Evolutionary conservation across 1,284 basidiomycete species (phyloP), one percentile per base, ranked within the genome.

Genomic region (Cerrena zonata): DNA sequence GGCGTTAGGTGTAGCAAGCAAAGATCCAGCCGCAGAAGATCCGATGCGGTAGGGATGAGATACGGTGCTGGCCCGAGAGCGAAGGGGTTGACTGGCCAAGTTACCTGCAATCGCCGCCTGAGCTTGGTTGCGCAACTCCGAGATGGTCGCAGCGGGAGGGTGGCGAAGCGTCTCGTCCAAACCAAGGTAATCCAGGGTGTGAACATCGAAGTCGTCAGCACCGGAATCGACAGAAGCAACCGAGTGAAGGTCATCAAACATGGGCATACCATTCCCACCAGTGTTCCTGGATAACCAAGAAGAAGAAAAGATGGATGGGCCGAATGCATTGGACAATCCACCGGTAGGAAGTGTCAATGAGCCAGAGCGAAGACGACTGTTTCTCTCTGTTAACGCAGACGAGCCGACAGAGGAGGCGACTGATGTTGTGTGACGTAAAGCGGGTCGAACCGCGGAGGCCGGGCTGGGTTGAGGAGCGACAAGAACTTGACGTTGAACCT

Each of bases 181-280:
- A 42, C 94, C 94, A 48, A 97, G 86, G 66, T 96, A 96, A 68
- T 94, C 93, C 56, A 97, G 79, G 23, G 94, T 96, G 62, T 92
- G 89, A 46, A 94, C 89, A 63, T 93, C 89, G 66, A 91, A 90
- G 51, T 94, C 89, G 54, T 94, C 92, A 19, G 78, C 77, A 25
- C 74, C 78, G n/a, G 86, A 86, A 61, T 89, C 87, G 54, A 80
- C 80, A 25, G 87, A 89, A 45, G 82, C 81, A 47, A 86, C 83
- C 39, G 86, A 89, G 57, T 86, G 82, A 59, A 89, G 67, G 67
- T 91, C 89, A 53, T 91, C 88, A 57, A 90, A 70, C 56, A 82
- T 74, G 37, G 83, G 75, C 57, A 84, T 79, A 22, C 78, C 77
- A 50, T 75, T 72, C n/a, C n/a, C n/a, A 38, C 73, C 74, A 53